Evolutionary conservation across 2,329 filamentous ascomycete species (phyloP), one percentile per base, ranked within the genome.

Genomic region (Lasiodiplodia sp.): DNA sequence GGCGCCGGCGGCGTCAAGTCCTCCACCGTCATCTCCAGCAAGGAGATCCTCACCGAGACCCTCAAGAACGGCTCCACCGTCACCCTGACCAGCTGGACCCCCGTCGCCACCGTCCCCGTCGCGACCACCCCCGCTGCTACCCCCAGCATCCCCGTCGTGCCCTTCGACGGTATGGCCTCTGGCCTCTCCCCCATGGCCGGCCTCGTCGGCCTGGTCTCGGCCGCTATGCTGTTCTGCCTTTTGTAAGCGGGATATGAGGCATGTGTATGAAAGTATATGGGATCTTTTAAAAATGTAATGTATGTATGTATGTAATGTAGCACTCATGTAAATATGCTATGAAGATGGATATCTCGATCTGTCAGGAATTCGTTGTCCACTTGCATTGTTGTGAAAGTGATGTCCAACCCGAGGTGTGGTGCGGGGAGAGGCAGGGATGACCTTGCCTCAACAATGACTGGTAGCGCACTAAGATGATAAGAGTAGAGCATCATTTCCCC

Each of bases 251-350:
- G 25, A 10, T 21, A 25, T 8, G 11, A 8, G 25, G n/a, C 5
- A 10, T 40, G 12, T 40, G 12, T 34, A 62, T 49, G 57, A 49
- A 21, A 23, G 47, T 49, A 18, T 47, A 62, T 47, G 38, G 40
- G 47, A 44, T 44, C 3, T 18, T 18, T n/a, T 34, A 34, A 62
- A 47, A 31, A 62, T 62, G 40, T 62, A 62, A 62, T 62, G 40
- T 62, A 23, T 57, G 34, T 57, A 37, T 40, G 55, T 57, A 57
- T 57, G 55, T 57, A 57, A 57, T 57, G 55, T 57, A 57, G 18
- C 16, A 4, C 37, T 21, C 40, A 62, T 51, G 40, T 62, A 62
- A 49, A 51, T 62, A 37, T 47, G 38, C 12, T 62, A 62, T 62
- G 58, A 62, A 21, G 25, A 62, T 62, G 56, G 44, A 47, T 21